These are phyloP conservation scores for Tricholomella constricta DNA, from an alignment of 768 basidiomycete species.

Conservation along the genomic window DNA sequence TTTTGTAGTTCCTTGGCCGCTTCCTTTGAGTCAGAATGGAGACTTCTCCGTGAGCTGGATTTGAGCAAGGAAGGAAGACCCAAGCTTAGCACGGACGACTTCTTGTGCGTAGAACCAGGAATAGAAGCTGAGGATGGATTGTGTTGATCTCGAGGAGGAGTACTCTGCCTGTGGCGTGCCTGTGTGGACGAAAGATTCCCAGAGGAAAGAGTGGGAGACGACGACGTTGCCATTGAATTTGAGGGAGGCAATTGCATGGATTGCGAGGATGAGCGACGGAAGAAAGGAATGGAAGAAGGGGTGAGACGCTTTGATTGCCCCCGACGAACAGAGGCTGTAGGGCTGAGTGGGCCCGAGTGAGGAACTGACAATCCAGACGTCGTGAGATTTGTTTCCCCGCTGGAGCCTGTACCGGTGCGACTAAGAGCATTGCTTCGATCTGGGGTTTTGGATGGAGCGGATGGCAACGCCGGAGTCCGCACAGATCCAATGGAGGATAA, in stretches of 20 bases:
- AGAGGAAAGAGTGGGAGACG: constrained; percentile 50
- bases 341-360: constrained; percentile 67
- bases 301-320: constrained; percentile 81
- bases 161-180: constrained; percentile 42
- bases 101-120: constrained; percentile 68
- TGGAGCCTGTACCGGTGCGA: constrained; percentile 76
- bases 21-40: constrained; percentile 71
- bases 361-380: constrained; percentile 55
- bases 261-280: constrained; percentile 88
- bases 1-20: constrained; percentile 44
- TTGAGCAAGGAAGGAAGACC: constrained; percentile 84
- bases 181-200: constrained; percentile 41
- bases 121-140: constrained; percentile 54
- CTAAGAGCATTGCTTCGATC: constrained; percentile 58
- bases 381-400: constrained; percentile 67
- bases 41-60: constrained; percentile 79
- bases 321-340: constrained; percentile 67
- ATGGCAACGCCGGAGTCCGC: constrained; percentile 48
- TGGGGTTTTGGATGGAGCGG: constrained; percentile 58
- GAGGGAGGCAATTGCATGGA: constrained; percentile 71
- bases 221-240: constrained; percentile 48
- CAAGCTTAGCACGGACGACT: constrained; percentile 80
- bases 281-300: constrained; percentile 92
- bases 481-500: constrained; percentile 73
- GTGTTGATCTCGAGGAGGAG: constrained; percentile 56